Base-by-base conservation (phyloP, 805 yeast species). In the Cyberlindnera saturnus region DNA sequence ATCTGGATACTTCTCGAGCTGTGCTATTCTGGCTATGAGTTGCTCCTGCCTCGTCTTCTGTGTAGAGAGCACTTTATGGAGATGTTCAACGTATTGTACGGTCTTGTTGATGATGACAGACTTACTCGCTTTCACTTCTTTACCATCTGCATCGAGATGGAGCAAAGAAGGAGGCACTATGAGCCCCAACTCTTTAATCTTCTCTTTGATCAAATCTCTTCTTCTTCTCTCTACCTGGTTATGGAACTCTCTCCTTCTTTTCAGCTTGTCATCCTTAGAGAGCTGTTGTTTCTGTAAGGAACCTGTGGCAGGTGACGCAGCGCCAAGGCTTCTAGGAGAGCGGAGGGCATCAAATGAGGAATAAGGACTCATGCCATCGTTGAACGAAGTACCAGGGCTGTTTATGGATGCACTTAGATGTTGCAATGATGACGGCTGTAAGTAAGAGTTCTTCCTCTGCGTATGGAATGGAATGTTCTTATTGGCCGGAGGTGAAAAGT, bases 141-240 rank as follows among this genome's bases (percentile, higher is more conserved):
- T 82, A 4, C 75, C 74, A 35, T 60, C 63, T 3, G 53, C 43
- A 18, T 59, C 64, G 41, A 66, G 64, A 38, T 73, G 66, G 19
- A 85, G 62, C 47, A 86, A 60, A 3, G 84, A 71, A 1, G 88
- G 91, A 1, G 97, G 97, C 1, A 90, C 85, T 39, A 90, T 69
- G 19, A 75, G 64, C 1, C 95, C 91, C 55, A 90, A 68, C 53
- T 87, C 96, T 59, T 84, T 83, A 48, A 90, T 89, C 55, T 86
- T 80, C 56, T 86, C 95, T 60, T 90, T 89, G 57, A 90, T 90
- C 53, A 87, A 71, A 61, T 91, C 98, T 49, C 98, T 73, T 58
- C 98, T 75, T 53, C 96, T 73, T 55, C 96, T 74, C 63, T 90
- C 98, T 5, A 90, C 97, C 1, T 96, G 96, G 59, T 90, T 90